A percentile compares a stretch with the other conserved stretches of the same genome.
phyloP scores from a whole-genome alignment of 805 yeast genomes.

The Ogataea angusta region DNA sequence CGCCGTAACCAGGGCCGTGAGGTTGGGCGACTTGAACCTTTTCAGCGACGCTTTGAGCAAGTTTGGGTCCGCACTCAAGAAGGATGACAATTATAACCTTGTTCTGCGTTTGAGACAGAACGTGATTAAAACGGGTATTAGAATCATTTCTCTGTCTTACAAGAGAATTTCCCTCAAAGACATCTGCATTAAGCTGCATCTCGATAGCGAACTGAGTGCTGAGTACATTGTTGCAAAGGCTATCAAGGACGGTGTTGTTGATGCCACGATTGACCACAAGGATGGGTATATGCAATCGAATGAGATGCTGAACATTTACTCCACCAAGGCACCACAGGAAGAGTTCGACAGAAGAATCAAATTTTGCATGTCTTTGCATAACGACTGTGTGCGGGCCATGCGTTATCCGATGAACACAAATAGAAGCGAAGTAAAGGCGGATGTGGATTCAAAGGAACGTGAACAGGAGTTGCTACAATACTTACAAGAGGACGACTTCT shows the following conservation, averaged over 20 bases:
- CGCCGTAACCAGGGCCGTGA: conserved; percentile 86
- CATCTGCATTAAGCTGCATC: conserved; percentile 84
- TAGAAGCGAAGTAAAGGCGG: conserved; percentile 46
- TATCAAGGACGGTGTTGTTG: conserved; percentile 95
- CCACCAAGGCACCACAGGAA: conserved; percentile 80
- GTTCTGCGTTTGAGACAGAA: conserved; percentile 91
- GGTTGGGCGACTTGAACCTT: conserved; percentile 80
- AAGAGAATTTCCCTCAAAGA: conserved; percentile 89
- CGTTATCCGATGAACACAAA: conserved; percentile 72
- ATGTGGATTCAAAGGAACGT: conserved; percentile 53
- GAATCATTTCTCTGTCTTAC: conserved; percentile 88
- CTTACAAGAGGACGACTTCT: conserved; percentile 48
- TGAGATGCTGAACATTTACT: conserved; percentile 82
- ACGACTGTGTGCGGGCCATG: conserved; percentile 92
- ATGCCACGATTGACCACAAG: conserved; percentile 88
- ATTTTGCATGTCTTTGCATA: conserved; percentile 86
- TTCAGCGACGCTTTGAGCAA: conserved; percentile 69
- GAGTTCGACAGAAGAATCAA: conserved; percentile 91
- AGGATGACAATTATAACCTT: conserved; percentile 78
- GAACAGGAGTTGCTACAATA: conserved; percentile 42
- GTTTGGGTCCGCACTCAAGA: conserved; percentile 58
- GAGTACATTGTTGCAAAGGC: conserved; percentile 97
- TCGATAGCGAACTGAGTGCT: conserved; percentile 93
- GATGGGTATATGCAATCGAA: conserved; percentile 87
- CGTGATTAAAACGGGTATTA: conserved; percentile 95